Base-by-base conservation (phyloP, 2,329 filamentous ascomycete species). In the Plectosphaerella plurivora region DNA sequence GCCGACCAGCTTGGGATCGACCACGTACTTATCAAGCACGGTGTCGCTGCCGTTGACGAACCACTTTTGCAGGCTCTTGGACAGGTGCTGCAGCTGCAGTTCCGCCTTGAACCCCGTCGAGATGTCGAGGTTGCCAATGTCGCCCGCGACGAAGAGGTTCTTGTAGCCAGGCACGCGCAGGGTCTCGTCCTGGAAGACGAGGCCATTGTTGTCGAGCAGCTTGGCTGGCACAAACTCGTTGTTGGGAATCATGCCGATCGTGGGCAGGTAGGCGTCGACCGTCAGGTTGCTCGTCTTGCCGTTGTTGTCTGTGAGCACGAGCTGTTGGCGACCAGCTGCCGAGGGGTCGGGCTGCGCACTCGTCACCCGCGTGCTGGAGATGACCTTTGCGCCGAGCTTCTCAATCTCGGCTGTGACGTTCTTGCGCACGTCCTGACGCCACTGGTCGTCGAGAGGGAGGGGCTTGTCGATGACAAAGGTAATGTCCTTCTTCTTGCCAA, bases 211-310 rank as follows among this genome's bases (percentile, higher is more conserved):
- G 37, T 73, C 69, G 16, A 71, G 64, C 53, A 78, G 60, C 1
- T 57, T 50, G 8, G 63, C 54, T 3, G 75, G 73, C 33, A 68
- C 60, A 57, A 78, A 78, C 5, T 62, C 59, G 1, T 71, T 73
- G 64, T 82, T 82, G 52, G 72, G 69, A 1, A 61, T 49, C 4
- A 71, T 53, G 44, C 79, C 79, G 36, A 69, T 73, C 0, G 76
- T 71, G 0, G 78, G 76, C 14, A 82, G 61, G 59, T 77, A 74
- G 1, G 77, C 64, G 58, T 77, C 73, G 0, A 73, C 63, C 14
- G 60, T 62, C 49, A 81, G 61, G 4, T 66, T 71, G 55, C 63
- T 64, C 41, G 58, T 68, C n/a, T 51, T 63, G 18, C 69, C 71
- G 51, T 67, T 64, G 3, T 62, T 57, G 39, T 58, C 59, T 11